Evolutionary conservation across 2,329 filamentous ascomycete genomes (phyloP).

Genomic region (Talaromyces islandicus): DNA sequence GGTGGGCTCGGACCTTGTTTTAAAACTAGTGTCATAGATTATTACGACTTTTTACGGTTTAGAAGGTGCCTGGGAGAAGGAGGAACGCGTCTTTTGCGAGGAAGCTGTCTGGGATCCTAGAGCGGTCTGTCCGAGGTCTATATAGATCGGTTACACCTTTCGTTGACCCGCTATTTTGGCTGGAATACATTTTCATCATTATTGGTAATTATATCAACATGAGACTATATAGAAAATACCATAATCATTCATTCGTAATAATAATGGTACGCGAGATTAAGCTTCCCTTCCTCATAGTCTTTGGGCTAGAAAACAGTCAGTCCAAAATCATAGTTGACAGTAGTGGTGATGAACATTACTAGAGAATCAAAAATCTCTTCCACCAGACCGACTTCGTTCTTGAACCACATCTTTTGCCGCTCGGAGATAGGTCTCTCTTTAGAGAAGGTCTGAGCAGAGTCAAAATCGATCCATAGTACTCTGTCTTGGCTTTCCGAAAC

Average conservation of each 20-base stretch:
- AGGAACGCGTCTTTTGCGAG: too few relatives aligned
- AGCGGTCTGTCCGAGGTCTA: too few relatives aligned
- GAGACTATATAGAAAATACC: not conserved
- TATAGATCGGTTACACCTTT: too few relatives aligned
- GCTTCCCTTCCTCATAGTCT: not conserved
- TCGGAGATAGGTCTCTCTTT: not conserved
- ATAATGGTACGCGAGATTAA: not conserved
- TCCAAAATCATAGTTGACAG: not conserved
- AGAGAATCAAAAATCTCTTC: not conserved
- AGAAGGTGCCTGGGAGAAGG: too few relatives aligned
- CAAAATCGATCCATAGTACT: conserved; percentile 19
- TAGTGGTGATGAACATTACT: not conserved
- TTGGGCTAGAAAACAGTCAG: not conserved
- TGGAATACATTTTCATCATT: too few relatives aligned
- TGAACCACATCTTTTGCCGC: conserved; percentile 9
- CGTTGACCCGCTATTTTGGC: too few relatives aligned
- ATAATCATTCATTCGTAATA: not conserved
- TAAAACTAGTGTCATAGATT: not conserved
- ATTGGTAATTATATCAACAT: too few relatives aligned
- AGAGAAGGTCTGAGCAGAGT: conserved; percentile 14
- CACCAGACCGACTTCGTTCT: conserved; percentile 8
- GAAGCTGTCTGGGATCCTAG: too few relatives aligned
- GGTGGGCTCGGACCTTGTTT: conserved; percentile 8
- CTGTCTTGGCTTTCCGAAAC: conserved; percentile 7
- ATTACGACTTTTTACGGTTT: too few relatives aligned